These are phyloP conservation scores for Penicillium sp. DNA, from an alignment of 2,329 filamentous ascomycete species.

Conservation along the genomic window DNA sequence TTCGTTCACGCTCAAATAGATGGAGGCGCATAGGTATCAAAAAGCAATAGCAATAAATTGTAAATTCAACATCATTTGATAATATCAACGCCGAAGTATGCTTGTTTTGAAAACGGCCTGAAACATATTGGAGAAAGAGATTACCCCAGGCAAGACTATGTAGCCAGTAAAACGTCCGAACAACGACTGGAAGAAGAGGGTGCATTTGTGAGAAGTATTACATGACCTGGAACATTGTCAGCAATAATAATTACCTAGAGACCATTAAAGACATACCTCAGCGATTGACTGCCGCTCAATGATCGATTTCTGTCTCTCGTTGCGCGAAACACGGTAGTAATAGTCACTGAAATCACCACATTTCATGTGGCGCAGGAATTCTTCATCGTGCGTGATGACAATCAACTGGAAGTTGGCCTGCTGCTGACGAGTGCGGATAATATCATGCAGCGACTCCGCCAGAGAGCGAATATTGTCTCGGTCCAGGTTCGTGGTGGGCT, in stretches of 20 bases:
- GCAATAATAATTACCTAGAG: neutral
- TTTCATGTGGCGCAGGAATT: conserved; percentile 89
- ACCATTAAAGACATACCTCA: conserved; percentile 39
- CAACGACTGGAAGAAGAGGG: neutral
- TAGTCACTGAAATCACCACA: conserved; percentile 89
- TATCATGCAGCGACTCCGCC: conserved; percentile 77
- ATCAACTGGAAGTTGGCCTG: conserved; percentile 97
- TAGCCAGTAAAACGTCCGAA: neutral
- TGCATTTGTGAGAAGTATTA: conserved; percentile 2
- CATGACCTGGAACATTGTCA: conserved; percentile 20
- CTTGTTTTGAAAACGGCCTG: neutral
- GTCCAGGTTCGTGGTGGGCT: conserved; percentile 96
- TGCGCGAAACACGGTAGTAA: conserved; percentile 82
- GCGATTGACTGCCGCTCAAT: conserved; percentile 66
- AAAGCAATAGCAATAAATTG: neutral
- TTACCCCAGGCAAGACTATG: neutral
- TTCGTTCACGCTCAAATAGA: neutral
- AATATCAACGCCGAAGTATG: conserved; percentile 1
- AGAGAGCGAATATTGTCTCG: conserved; percentile 90
- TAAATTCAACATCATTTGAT: neutral
- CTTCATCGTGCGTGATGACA: conserved; percentile 98
- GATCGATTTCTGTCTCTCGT: conserved; percentile 80
- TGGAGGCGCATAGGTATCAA: neutral
- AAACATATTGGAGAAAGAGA: neutral
- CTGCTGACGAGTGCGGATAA: conserved; percentile 76